phyloP scores from a whole-genome alignment of 371 early-diverging fungal genomes.

The Racocetra persica region DNA sequence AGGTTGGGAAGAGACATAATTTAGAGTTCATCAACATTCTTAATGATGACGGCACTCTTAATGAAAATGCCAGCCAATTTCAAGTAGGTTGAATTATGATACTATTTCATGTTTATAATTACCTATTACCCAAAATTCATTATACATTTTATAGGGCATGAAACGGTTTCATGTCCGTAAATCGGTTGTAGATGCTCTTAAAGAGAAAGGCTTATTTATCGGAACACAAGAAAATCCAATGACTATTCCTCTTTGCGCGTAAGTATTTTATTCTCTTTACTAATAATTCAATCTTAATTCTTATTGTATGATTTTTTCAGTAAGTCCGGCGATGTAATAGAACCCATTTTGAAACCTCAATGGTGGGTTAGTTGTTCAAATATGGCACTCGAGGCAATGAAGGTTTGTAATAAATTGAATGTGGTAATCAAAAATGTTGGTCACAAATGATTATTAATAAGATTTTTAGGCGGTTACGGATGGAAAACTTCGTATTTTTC shows the following conservation, averaged over 20 bases:
- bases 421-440: background rate
- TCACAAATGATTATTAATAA: conserved; percentile 35
- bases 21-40: conserved; percentile 94
- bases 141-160: conserved; percentile 63
- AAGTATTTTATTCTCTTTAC: background rate
- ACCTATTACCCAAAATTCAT: background rate
- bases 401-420: conserved; percentile 46
- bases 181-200: conserved; percentile 87
- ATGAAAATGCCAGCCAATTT: conserved; percentile 89
- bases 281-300: background rate
- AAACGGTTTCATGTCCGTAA: conserved; percentile 97
- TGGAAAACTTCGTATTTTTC: conserved; percentile 90
- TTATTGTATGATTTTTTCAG: conserved; percentile 43
- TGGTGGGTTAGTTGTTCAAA: conserved; percentile 98
- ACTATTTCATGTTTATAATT: background rate
- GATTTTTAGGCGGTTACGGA: conserved; percentile 71
- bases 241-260: conserved; percentile 91
- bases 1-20: conserved; percentile 95
- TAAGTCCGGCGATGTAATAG: conserved; percentile 97
- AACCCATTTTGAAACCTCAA: conserved; percentile 98
- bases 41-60: conserved; percentile 96
- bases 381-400: conserved; percentile 90
- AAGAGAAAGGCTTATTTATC: conserved; percentile 88
- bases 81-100: conserved; percentile 40
- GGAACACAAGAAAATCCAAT: conserved; percentile 92